phyloP scores from a whole-genome alignment of 2,329 filamentous ascomycete species.

The Penicillium verrucosum region DNA sequence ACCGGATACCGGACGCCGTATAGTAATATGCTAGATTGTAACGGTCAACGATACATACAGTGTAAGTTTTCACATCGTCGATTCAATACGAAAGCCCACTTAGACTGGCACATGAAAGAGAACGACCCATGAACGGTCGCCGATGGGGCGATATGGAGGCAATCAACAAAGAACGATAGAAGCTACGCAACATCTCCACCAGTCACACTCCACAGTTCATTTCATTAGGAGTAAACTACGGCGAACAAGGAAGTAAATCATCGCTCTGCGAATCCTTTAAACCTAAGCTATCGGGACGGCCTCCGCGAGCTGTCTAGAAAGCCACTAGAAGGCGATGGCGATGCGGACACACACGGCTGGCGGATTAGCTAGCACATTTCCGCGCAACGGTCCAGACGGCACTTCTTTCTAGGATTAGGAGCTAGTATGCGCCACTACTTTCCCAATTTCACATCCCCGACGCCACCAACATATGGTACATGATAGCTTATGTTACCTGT shows the following conservation, averaged over 20 bases:
- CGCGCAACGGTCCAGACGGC: conserved; percentile 17
- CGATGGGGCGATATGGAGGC: background rate
- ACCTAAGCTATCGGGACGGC: conserved; percentile 7
- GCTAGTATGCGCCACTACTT: conserved; percentile 7
- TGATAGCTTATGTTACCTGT: conserved; percentile 6
- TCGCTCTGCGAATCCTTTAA: background rate
- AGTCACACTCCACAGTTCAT: conserved; percentile 10
- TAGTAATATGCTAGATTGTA: conserved; percentile 1
- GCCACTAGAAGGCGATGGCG: conserved; percentile 1
- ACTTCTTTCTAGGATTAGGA: conserved; percentile 5
- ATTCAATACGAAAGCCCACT: conserved; percentile 3
- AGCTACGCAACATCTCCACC: background rate
- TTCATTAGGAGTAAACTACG: background rate
- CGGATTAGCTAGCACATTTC: conserved; percentile 12
- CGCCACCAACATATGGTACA: conserved; percentile 7
- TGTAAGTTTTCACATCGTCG: background rate
- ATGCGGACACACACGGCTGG: background rate
- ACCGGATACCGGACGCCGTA: background rate
- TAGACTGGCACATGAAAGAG: background rate
- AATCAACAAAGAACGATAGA: conserved; percentile 7
- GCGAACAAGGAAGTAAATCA: background rate
- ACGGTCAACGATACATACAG: background rate
- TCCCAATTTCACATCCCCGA: conserved; percentile 10
- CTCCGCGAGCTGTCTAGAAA: conserved; percentile 12
- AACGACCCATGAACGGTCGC: background rate